These are phyloP conservation scores for Aureobasidium sp. DNA, from an alignment of 2,329 filamentous ascomycete species.

Conservation along the genomic window DNA sequence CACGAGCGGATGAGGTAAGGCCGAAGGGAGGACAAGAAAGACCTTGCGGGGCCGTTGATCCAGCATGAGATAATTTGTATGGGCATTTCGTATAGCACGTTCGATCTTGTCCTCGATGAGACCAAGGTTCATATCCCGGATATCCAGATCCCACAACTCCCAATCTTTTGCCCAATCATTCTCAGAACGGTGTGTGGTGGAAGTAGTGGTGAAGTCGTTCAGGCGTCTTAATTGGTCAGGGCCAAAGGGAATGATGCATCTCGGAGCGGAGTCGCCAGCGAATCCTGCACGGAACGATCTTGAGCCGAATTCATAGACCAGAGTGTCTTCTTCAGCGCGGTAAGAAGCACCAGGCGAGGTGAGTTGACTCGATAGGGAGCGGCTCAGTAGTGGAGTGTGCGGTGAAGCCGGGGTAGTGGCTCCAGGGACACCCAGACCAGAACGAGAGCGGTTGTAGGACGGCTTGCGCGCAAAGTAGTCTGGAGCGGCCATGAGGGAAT, in stretches of 20 bases:
- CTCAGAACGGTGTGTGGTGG: constrained; percentile 47
- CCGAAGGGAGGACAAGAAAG: constrained; percentile 67
- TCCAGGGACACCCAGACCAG: constrained; percentile 27
- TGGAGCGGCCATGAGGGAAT: constrained; percentile 7
- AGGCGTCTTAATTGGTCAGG: constrained; percentile 69
- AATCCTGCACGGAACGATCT: constrained; percentile 76
- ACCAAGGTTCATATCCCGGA: constrained; percentile 66
- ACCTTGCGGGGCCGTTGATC: constrained; percentile 63
- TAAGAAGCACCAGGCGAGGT: constrained; percentile 52
- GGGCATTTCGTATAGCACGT: constrained; percentile 69
- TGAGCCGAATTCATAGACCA: constrained; percentile 77
- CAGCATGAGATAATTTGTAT: constrained; percentile 65
- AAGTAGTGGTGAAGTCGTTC: constrained; percentile 63
- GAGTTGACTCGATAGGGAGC: constrained; percentile 51
- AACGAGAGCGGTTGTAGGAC: not conserved
- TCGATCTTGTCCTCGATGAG: constrained; percentile 84
- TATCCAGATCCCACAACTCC: constrained; percentile 73
- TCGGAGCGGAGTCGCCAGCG: constrained; percentile 69
- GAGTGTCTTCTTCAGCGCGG: constrained; percentile 63
- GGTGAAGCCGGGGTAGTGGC: constrained; percentile 48
- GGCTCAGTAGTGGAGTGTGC: constrained; percentile 53
- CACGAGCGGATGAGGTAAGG: constrained; percentile 69
- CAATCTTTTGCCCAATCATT: constrained; percentile 58
- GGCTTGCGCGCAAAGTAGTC: constrained; percentile 14
- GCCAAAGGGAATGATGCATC: constrained; percentile 64